Evolutionary conservation across 257 asterid genomes (phyloP).

Genomic region (Rubia yunnanensis): DNA sequence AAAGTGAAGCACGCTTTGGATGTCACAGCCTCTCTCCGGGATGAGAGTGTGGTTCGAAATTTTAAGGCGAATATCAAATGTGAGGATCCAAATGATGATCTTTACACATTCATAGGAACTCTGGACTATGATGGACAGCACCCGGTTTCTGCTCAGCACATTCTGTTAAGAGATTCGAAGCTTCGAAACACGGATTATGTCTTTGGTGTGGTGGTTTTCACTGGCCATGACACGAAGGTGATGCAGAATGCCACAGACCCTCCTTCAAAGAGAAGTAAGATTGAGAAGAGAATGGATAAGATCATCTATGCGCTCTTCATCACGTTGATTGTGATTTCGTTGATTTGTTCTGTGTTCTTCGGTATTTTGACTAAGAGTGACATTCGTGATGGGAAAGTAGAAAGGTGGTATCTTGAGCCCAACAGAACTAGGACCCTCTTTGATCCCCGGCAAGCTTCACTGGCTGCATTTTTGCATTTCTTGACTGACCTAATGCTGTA

Average conservation of each 20-base stretch:
- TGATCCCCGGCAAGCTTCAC: slow-evolving; percentile 46
- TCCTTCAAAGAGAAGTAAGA: slow-evolving; percentile 91
- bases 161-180: slow-evolving; percentile 82
- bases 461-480: slow-evolving; percentile 81
- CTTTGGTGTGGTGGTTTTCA: slow-evolving; percentile 72
- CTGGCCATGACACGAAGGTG: slow-evolving; percentile 94
- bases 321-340: slow-evolving; percentile 53
- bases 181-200: slow-evolving; percentile 70
- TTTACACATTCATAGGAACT: slow-evolving; percentile 77
- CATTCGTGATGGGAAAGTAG: slow-evolving; percentile 29
- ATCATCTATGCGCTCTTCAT: slow-evolving; percentile 73
- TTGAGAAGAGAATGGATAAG: slow-evolving; percentile 86
- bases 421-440: slow-evolving; percentile 40
- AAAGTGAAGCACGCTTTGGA: slow-evolving; percentile 87
- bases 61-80: slow-evolving; percentile 71
- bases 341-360: slow-evolving; percentile 74
- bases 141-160: slow-evolving; percentile 73
- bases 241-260: slow-evolving; percentile 91
- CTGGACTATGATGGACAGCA: slow-evolving; percentile 40
- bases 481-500: slow-evolving; percentile 90
- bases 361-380: slow-evolving; percentile 61
- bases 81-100: slow-evolving; percentile 96
- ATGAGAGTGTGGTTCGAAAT: slow-evolving; percentile 38
- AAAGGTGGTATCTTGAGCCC: slow-evolving; percentile 93
- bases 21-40: slow-evolving; percentile 48